phyloP scores from a whole-genome alignment of 2,329 filamentous ascomycete genomes.

The Fusarium odoratissimum region DNA sequence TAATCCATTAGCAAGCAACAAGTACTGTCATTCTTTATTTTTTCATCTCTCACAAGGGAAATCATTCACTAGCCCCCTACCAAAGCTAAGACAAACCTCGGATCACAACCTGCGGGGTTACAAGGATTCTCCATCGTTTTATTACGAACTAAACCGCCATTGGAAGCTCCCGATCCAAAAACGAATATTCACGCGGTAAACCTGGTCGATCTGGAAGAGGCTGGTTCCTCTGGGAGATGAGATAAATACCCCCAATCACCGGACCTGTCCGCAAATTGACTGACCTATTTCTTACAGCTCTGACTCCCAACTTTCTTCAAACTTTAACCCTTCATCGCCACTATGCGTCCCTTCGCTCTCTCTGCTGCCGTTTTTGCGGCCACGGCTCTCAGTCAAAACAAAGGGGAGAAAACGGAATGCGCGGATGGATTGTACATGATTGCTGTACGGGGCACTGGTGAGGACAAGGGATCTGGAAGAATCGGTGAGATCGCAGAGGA shows the following conservation, averaged over 20 bases:
- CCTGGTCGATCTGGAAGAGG: slow-evolving; percentile 19
- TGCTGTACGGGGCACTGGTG: slow-evolving; percentile 54
- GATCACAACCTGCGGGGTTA: slow-evolving; percentile 31
- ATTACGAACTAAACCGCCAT: slow-evolving; percentile 28
- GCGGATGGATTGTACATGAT: slow-evolving; percentile 54
- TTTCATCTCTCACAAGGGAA: slow-evolving; percentile 12
- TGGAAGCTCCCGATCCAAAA: slow-evolving; percentile 23
- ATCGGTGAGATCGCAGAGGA: slow-evolving; percentile 49
- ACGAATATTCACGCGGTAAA: not conserved
- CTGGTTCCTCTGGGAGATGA: slow-evolving; percentile 3
- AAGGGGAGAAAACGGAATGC: slow-evolving; percentile 43
- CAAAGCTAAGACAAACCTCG: slow-evolving; percentile 29
- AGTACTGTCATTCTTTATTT: not conserved
- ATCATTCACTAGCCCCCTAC: not conserved
- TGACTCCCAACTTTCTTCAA: not conserved
- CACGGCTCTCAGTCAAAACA: slow-evolving; percentile 39
- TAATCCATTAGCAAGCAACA: not conserved
- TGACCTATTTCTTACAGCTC: not conserved
- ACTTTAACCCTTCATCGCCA: not conserved
- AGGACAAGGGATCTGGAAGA: slow-evolving; percentile 50
- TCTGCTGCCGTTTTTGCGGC: slow-evolving; percentile 43
- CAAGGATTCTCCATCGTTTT: slow-evolving; percentile 20
- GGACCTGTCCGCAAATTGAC: not conserved
- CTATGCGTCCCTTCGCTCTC: slow-evolving; percentile 35
- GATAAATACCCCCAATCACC: slow-evolving; percentile 18